Conservation (phyloP, 108 stramenopile genomes). For the Chaetoceros tenuissimus region DNA sequence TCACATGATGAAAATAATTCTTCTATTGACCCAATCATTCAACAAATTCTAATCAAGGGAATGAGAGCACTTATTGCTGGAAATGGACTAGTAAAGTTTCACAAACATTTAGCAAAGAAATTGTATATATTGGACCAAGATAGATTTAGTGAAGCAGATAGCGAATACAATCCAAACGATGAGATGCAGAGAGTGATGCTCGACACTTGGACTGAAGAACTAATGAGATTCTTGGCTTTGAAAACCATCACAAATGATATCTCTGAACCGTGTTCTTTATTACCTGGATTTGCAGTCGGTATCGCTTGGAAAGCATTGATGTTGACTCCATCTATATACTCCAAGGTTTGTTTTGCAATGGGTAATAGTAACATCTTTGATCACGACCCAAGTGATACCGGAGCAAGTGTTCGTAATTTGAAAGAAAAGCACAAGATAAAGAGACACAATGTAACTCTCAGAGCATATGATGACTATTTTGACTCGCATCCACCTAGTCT, state of each 20-base stretch:
- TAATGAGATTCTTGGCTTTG: neutral
- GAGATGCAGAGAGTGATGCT: neutral
- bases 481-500: neutral
- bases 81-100: neutral
- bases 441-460: neutral
- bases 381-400: neutral
- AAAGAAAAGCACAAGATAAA: neutral
- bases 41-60: neutral
- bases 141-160: neutral
- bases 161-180: neutral
- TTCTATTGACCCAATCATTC: too few relatives aligned
- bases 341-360: conserved; percentile 74
- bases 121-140: neutral
- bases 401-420: neutral
- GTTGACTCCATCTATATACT: conserved; percentile 37
- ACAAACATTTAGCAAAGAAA: neutral
- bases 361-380: neutral
- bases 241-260: neutral
- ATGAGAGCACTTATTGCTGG: neutral
- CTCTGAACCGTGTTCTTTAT: neutral
- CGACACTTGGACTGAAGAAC: neutral
- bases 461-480: neutral
- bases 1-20: too few relatives aligned
- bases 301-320: neutral
- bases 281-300: neutral